phyloP scores from a whole-genome alignment of 306 rosid genomes.

The Quercus agrifolia region DNA sequence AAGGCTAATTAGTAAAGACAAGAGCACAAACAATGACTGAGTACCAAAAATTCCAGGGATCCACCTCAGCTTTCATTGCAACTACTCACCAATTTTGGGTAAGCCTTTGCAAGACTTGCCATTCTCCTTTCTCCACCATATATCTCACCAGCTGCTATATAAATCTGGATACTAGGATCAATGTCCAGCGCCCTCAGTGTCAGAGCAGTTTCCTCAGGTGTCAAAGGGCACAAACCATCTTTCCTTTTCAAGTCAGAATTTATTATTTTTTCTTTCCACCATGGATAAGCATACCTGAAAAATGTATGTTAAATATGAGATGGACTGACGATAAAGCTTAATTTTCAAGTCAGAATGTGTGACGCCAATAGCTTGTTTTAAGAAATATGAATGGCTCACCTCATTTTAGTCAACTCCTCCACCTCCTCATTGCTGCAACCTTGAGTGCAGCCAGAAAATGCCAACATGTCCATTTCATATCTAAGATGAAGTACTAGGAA shows the following conservation, averaged over 20 bases:
- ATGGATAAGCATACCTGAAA: conserved; percentile 87
- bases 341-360: neutral
- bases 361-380: neutral
- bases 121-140: conserved; percentile 86
- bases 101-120: conserved; percentile 71
- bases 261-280: conserved; percentile 98
- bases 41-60: neutral
- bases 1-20: conserved; percentile 14
- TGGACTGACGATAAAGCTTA: neutral
- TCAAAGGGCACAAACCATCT: conserved; percentile 94
- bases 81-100: conserved; percentile 72
- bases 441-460: conserved; percentile 98
- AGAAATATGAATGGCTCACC: conserved; percentile 40
- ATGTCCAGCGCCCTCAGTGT: conserved; percentile 79
- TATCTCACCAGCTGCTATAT: conserved; percentile 98
- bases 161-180: conserved; percentile 85
- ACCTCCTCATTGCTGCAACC: conserved; percentile 91
- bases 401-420: conserved; percentile 97
- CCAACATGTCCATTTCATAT: conserved; percentile 99
- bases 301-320: conserved; percentile 10
- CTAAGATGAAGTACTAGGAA: conserved; percentile 94
- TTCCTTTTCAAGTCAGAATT: conserved; percentile 93
- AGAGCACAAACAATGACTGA: conserved; percentile 7
- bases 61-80: conserved; percentile 9
- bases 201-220: conserved; percentile 98